phyloP scores from a whole-genome alignment of 2,329 filamentous ascomycete species.

The Fusarium sp. region DNA sequence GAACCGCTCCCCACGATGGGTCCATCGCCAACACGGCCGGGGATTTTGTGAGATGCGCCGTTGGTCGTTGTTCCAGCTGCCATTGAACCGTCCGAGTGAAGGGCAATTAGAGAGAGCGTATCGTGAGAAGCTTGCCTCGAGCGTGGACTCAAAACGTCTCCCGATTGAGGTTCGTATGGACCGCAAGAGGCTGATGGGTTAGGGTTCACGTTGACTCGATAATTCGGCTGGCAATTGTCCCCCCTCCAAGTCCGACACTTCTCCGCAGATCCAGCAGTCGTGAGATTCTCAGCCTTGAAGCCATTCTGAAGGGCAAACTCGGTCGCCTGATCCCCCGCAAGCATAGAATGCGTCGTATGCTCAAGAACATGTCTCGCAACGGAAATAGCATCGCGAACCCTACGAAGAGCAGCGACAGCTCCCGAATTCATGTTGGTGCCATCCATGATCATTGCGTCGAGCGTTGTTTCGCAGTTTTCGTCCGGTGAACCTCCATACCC shows the following conservation, averaged over 20 bases:
- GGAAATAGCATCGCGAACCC: slow-evolving; percentile 60
- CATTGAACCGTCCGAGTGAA: slow-evolving; percentile 59
- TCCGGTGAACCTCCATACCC: slow-evolving; percentile 67
- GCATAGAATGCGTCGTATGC: slow-evolving; percentile 63
- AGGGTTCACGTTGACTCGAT: slow-evolving; percentile 59
- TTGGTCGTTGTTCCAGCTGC: slow-evolving; percentile 69
- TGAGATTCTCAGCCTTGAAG: slow-evolving; percentile 59
- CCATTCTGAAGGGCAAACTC: slow-evolving; percentile 64
- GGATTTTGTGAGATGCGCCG: slow-evolving; percentile 65
- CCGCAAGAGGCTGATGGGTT: slow-evolving; percentile 58
- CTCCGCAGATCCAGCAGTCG: slow-evolving; percentile 54
- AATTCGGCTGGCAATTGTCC: slow-evolving; percentile 63
- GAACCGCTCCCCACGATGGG: slow-evolving; percentile 67
- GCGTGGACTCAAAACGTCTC: not conserved
- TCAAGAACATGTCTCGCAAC: slow-evolving; percentile 65
- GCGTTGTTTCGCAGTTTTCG: slow-evolving; percentile 67
- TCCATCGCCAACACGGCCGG: slow-evolving; percentile 67
- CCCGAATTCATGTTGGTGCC: slow-evolving; percentile 65
- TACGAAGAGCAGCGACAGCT: slow-evolving; percentile 63
- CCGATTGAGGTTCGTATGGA: slow-evolving; percentile 55
- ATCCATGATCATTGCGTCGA: slow-evolving; percentile 71
- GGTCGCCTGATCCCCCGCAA: slow-evolving; percentile 65
- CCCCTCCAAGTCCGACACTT: slow-evolving; percentile 58
- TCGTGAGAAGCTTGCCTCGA: slow-evolving; percentile 57
- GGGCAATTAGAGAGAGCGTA: slow-evolving; percentile 65